Evolutionary conservation across 2,329 filamentous ascomycete genomes (phyloP).

Genomic region (Tolypocladium pustulatum): DNA sequence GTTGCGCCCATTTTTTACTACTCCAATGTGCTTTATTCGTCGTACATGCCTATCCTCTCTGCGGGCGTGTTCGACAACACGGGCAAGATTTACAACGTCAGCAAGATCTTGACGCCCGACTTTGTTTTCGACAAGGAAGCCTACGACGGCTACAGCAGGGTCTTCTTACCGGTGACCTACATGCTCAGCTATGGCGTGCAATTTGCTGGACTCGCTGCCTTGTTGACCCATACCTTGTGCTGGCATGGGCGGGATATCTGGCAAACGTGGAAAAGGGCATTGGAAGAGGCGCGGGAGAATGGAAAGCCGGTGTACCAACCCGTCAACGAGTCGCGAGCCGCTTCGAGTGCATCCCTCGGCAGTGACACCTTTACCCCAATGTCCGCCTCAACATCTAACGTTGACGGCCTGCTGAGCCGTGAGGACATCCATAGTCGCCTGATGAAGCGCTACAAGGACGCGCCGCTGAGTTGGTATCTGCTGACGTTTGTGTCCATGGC

Average conservation of each 20-base stretch:
- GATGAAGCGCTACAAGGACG: slow-evolving; percentile 75
- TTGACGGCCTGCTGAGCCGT: slow-evolving; percentile 50
- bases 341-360: slow-evolving; percentile 8
- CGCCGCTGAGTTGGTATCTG: slow-evolving; percentile 73
- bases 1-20: slow-evolving; percentile 74
- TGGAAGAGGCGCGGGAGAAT: slow-evolving; percentile 49
- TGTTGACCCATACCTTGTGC: slow-evolving; percentile 71
- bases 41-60: slow-evolving; percentile 80
- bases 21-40: slow-evolving; percentile 66
- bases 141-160: slow-evolving; percentile 71
- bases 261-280: slow-evolving; percentile 62
- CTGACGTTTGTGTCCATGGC: slow-evolving; percentile 66
- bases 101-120: slow-evolving; percentile 64
- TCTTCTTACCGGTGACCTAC: slow-evolving; percentile 80
- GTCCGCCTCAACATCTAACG: slow-evolving; percentile 26
- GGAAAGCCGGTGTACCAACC: slow-evolving; percentile 43
- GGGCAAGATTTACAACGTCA: slow-evolving; percentile 70
- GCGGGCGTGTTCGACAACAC: slow-evolving; percentile 79
- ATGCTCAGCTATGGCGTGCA: slow-evolving; percentile 79
- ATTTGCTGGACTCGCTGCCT: slow-evolving; percentile 69
- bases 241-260: slow-evolving; percentile 81
- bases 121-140: slow-evolving; percentile 69
- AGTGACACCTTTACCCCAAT: slow-evolving; percentile 10
- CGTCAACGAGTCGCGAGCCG: slow-evolving; percentile 22
- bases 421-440: slow-evolving; percentile 79